These are phyloP conservation scores for Kodamaea fungicola DNA, from an alignment of 1,139 yeast species.

Conservation along the genomic window DNA sequence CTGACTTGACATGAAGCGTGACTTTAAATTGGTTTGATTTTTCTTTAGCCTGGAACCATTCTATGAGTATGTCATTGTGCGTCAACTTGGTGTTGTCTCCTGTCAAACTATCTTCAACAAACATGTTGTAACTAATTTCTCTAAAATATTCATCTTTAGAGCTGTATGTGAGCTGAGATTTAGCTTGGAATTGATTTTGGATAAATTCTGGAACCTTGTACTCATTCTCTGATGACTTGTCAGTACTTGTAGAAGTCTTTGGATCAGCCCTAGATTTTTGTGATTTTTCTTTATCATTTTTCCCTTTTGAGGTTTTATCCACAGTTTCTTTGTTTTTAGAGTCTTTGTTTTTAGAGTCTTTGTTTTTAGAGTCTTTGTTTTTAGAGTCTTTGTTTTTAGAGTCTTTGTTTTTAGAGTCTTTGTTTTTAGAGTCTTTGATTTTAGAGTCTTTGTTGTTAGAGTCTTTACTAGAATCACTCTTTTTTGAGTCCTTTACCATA, in stretches of 20 bases:
- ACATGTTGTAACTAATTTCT: conserved; percentile 59
- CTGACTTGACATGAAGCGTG: conserved; percentile 34
- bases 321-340: neutral
- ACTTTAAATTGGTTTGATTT: conserved; percentile 38
- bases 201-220: conserved; percentile 7
- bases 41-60: conserved; percentile 52
- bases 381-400: neutral
- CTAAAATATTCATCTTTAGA: conserved; percentile 50
- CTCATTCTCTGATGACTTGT: conserved; percentile 1
- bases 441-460: neutral
- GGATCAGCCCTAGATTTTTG: neutral
- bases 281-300: neutral
- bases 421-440: neutral
- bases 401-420: neutral
- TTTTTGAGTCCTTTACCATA: neutral
- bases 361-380: neutral
- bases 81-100: conserved; percentile 33
- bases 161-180: conserved; percentile 47
- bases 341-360: neutral
- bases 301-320: neutral
- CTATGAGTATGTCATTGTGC: conserved; percentile 38
- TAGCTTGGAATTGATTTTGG: conserved; percentile 9
- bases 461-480: neutral
- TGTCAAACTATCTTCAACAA: conserved; percentile 57
- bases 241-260: neutral